Evolutionary conservation across 2,329 filamentous ascomycete species (phyloP), one percentile per base, ranked within the genome.

Genomic region (Penicillium sp.): DNA sequence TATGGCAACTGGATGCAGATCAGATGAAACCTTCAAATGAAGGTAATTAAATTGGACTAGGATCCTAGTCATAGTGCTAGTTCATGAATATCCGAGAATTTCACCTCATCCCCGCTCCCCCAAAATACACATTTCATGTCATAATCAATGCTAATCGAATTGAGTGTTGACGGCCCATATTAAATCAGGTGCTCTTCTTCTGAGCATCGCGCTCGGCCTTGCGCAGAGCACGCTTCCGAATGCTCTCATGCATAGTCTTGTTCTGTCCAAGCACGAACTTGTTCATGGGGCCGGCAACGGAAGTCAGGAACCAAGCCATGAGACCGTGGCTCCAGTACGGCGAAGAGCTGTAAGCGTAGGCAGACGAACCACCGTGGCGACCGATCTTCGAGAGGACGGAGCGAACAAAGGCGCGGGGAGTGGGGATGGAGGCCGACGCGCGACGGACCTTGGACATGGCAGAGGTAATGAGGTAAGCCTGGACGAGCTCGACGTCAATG

Each of bases 371-470:
- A 59, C 91, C 90, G 55, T 84, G 85, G 48, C 86, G 78, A 10
- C 93, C 93, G 68, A 99, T 84, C 81, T 95, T 96, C 62, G 83
- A 79, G 57, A 99, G 79, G 0, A 89, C 86, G 7, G 90, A 81
- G 67, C 84, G 85, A 55, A 99, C 95, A 74, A 98, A 98, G 53
- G 83, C 80, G 73, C 88, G 89, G 14, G 93, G 90, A 57, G 83
- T 91, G 10, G 95, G 95, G 46, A 98, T 89, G 56, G 92, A 79
- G 46, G 87, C 76, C 62, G 85, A 93, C 0, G 91, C 81, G 55
- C 88, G 89, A 68, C 91, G 89, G 67, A 99, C 87, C 83, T 99
- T 99, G 78, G 90, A 93, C 95, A 99, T 99, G 70, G 93, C 91
- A 1, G 91, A 93, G 4, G 92, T 96, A 68, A 99, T 90, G 48